Base-by-base conservation (phyloP, 176 grass and related monocot genomes). In the Lolium multiflorum region DNA sequence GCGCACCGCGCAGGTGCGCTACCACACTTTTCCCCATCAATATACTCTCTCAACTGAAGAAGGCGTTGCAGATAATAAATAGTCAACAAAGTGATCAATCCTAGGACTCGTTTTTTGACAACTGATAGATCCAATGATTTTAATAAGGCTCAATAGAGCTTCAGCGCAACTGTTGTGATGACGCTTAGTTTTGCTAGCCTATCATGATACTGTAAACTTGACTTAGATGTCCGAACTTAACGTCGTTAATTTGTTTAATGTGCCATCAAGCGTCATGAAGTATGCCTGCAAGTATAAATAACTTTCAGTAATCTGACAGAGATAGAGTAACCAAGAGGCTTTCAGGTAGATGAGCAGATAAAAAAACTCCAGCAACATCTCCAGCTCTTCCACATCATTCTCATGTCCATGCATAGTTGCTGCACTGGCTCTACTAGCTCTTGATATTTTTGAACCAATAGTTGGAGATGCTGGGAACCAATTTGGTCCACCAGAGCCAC, bases 231-330 rank as follows among this genome's bases (percentile, higher is more conserved):
- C 3, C 24, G 3, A 62, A 98, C 92, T 91, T 90, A 99, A 94
- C 49, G 94, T 99, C 82, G 90, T 93, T 83, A 99, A 87, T 89
- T 96, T 99, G 82, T 99, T 99, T 62, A 94, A 79, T 46, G 97
- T 99, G 82, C 92, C 97, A 94, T 99, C 97, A 76, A 99, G 93
- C 94, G 94, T 94, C 97, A 99, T 99, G 90, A 99, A 96, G 89
- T 99, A 99, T 78, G 94, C 97, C 97, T 99, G 90, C 79, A 93
- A 65, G 89, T 47, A 88, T 46, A 89, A 74, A 55, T 74, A 87
- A 41, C 63, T 77, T 81, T 90, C 60, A 86, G 54, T 81, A 77
- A 4, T 71, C 41, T 76, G 41, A n/a, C n/a, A 78, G 57, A 81
- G 16, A 78, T 9, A 76, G 31, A 20, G 60, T 6, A 78, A 22